Conservation (phyloP, 106 monocot species). For the Amphibolis antarctica region DNA sequence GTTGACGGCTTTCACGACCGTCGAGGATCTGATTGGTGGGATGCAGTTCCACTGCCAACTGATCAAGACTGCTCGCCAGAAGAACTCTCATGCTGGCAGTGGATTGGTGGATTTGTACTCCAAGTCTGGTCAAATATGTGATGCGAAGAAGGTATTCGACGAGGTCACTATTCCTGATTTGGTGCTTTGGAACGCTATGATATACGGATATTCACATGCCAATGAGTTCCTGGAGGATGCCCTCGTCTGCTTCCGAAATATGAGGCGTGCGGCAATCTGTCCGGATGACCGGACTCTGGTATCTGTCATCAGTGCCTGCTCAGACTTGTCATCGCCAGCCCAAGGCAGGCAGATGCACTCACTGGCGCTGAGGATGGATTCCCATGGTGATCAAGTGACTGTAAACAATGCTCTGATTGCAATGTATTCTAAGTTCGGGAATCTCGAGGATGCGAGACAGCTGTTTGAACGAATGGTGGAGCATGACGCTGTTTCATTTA, state of each 20-base stretch:
- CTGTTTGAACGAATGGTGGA: slow-evolving; percentile 38
- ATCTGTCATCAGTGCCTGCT: slow-evolving; percentile 38
- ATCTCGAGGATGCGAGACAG: slow-evolving; percentile 28
- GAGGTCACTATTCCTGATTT: slow-evolving; percentile 34
- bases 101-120: slow-evolving; percentile 51
- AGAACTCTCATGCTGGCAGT: slow-evolving; percentile 34
- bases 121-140: slow-evolving; percentile 25
- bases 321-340: slow-evolving; percentile 33
- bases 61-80: slow-evolving; percentile 30
- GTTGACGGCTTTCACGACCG: slow-evolving; percentile 32
- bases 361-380: slow-evolving; percentile 25
- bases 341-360: slow-evolving; percentile 49
- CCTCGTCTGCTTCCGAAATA: slow-evolving; percentile 26
- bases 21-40: slow-evolving; percentile 25
- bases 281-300: slow-evolving; percentile 50
- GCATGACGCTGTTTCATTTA: slow-evolving; percentile 35
- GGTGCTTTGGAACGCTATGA: slow-evolving; percentile 66
- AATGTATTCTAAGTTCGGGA: slow-evolving; percentile 53
- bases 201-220: slow-evolving; percentile 16
- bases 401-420: slow-evolving; percentile 44
- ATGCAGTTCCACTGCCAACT: slow-evolving; percentile 41
- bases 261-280: slow-evolving; percentile 34
- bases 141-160: slow-evolving; percentile 43
- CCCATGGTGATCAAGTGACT: slow-evolving; percentile 27
- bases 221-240: slow-evolving; percentile 36